Conservation (phyloP, 441 rosid species). For the Erysimum cheiri region DNA sequence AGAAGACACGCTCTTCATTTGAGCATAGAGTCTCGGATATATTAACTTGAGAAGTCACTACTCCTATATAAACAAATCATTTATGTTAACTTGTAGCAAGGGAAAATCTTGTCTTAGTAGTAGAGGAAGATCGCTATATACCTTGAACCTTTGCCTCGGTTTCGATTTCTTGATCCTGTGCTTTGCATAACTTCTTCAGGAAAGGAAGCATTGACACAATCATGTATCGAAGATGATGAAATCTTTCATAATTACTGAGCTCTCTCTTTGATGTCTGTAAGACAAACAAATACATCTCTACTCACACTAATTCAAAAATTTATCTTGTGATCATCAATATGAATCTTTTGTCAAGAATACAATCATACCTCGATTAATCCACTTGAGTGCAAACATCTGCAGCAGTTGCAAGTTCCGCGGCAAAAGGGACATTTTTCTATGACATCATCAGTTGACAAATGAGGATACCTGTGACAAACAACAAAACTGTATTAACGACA, state of each 20-base stretch:
- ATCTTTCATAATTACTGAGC: conserved; percentile 52
- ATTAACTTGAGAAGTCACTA: conserved; percentile 44
- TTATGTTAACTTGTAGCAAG: conserved; percentile 12
- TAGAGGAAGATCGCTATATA: conserved; percentile 34
- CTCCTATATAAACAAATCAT: conserved; percentile 42
- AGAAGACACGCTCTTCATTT: conserved; percentile 80
- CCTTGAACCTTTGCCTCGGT: conserved; percentile 73
- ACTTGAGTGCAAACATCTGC: conserved; percentile 66
- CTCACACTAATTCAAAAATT: not conserved
- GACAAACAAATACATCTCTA: not conserved
- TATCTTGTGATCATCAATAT: not conserved
- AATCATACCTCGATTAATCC: conserved; percentile 70
- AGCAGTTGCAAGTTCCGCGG: conserved; percentile 79
- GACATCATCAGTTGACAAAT: conserved; percentile 56
- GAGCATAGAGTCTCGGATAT: conserved; percentile 57
- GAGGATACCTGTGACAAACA: conserved; percentile 67
- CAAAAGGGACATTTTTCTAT: conserved; percentile 75
- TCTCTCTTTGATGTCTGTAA: conserved; percentile 65
- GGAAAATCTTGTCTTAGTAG: conserved; percentile 7
- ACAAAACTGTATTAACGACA: not conserved
- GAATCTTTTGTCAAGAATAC: not conserved
- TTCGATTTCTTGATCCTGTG: conserved; percentile 60
- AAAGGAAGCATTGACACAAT: conserved; percentile 67
- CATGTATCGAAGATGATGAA: conserved; percentile 58
- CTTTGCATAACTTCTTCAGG: conserved; percentile 56